Evolutionary conservation across 1,284 basidiomycete species (phyloP).

Genomic region (Cutaneotrichosporon sp.): DNA sequence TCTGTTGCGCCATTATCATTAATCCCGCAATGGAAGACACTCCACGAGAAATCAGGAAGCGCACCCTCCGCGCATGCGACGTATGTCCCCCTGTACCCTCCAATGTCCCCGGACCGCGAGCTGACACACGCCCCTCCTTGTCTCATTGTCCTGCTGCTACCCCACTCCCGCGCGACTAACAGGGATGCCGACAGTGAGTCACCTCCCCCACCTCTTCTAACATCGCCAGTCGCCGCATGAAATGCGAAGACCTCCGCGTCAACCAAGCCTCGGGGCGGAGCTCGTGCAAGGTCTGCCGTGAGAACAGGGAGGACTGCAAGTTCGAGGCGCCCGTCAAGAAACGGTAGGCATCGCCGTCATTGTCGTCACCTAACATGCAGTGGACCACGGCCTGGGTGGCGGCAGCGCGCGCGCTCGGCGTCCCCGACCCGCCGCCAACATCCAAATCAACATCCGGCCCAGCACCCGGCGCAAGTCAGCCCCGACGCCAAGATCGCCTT

Average conservation of each 20-base stretch:
- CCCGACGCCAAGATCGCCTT: not conserved
- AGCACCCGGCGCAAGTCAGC: too few relatives aligned
- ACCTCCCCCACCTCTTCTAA: not conserved
- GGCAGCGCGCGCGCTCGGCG: constrained; percentile 9
- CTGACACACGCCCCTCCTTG: not conserved
- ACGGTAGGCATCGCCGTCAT: constrained; percentile 21
- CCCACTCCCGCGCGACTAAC: not conserved
- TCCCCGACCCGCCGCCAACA: not conserved
- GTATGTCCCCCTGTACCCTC: not conserved
- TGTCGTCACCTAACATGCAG: constrained; percentile 5
- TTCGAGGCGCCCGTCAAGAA: constrained; percentile 34
- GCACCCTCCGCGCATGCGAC: constrained; percentile 30
- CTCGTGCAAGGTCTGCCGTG: constrained; percentile 32
- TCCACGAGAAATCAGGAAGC: constrained; percentile 12
- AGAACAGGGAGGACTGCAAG: constrained; percentile 28
- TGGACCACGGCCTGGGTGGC: constrained; percentile 17
- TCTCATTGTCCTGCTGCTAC: not conserved
- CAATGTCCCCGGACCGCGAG: not conserved
- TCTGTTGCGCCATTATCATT: not conserved
- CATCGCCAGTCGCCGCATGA: constrained; percentile 29
- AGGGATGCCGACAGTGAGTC: constrained; percentile 30
- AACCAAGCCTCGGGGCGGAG: constrained; percentile 6
- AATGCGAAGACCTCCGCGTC: constrained; percentile 29
- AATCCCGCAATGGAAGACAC: not conserved
- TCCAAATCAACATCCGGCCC: not conserved